phyloP scores from a whole-genome alignment of 371 early-diverging fungal genomes.

The Mortierella sp. region DNA sequence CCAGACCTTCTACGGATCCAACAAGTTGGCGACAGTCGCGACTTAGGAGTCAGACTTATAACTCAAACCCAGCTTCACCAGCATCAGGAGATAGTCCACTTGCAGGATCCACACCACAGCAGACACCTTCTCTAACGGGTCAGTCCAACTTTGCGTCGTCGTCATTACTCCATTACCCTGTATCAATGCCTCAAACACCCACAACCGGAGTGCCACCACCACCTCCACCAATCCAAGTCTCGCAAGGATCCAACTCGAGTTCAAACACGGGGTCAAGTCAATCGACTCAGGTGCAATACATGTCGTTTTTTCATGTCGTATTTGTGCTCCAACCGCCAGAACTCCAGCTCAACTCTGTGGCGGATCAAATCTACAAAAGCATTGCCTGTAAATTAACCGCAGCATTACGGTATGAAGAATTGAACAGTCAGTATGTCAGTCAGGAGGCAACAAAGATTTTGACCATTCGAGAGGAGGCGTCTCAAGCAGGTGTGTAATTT shows the following conservation, averaged over 20 bases:
- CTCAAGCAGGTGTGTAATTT: constrained; percentile 57
- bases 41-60: constrained; percentile 46
- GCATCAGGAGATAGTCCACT: constrained; percentile 34
- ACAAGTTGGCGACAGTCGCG: constrained; percentile 42
- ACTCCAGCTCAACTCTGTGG: constrained; percentile 68
- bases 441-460: constrained; percentile 82
- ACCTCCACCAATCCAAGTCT: constrained; percentile 40
- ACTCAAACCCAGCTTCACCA: constrained; percentile 33
- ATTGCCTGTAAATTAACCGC: constrained; percentile 80
- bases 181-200: constrained; percentile 52
- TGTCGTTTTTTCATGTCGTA: constrained; percentile 89
- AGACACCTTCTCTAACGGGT: constrained; percentile 26
- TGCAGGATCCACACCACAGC: constrained; percentile 29
- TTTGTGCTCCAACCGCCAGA: constrained; percentile 76
- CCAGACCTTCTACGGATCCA: constrained; percentile 40
- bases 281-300: constrained; percentile 57
- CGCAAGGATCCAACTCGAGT: constrained; percentile 16
- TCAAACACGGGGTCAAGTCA: constrained; percentile 31
- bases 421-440: constrained; percentile 83
- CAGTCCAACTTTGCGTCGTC: constrained; percentile 23
- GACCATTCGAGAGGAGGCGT: constrained; percentile 67
- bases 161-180: constrained; percentile 41
- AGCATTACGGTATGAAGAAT: constrained; percentile 86
- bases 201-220: constrained; percentile 4
- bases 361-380: constrained; percentile 78